Base-by-base conservation (phyloP, 176 grass and related monocot species). In the Microstegium vimineum region DNA sequence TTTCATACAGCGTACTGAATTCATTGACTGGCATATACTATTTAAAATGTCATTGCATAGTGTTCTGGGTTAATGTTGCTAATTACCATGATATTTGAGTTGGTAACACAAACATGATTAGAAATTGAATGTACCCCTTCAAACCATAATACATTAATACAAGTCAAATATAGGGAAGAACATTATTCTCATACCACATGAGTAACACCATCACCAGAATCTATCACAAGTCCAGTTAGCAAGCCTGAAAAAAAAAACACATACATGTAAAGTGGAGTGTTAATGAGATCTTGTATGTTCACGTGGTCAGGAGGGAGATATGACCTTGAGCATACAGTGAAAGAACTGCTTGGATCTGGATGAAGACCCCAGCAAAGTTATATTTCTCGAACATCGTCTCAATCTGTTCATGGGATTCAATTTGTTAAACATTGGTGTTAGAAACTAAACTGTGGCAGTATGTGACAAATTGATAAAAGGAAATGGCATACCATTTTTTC, bases 351-450 rank as follows among this genome's bases (percentile, higher is more conserved):
- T 98, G 95, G 22, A 98, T 92, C 86, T 95, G 95, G 84, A 98
- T 95, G 80, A 98, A 98, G 66, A 93, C 90, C 72, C 92, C 89
- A 71, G 82, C 59, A 85, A 98, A 98, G 81, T 98, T 91, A 81
- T 98, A 98, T 84, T 93, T 98, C 86, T 98, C 95, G 43, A 98
- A 98, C 95, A 98, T 98, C 23, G 95, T 98, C 84, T 98, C 87
- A 45, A 98, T 83, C 92, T 98, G 78, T 74, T 83, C 26, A 76
- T 38, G 57, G 74, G 61, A 62, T 52, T 80, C 9, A 77, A 71
- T 72, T 89, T 84, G 11, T 52, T 62, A 77, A 36, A 46, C 38
- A 70, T 33, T 25, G 25, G 77, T 59, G 42, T 25, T 42, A 52
- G 35, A 41, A 66, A 60, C 40, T 67, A 62, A 9, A 35, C 33